Evolutionary conservation across 2,329 filamentous ascomycete species (phyloP), one percentile per base, ranked within the genome.

Genomic region (Hymenoscyphus linearis): DNA sequence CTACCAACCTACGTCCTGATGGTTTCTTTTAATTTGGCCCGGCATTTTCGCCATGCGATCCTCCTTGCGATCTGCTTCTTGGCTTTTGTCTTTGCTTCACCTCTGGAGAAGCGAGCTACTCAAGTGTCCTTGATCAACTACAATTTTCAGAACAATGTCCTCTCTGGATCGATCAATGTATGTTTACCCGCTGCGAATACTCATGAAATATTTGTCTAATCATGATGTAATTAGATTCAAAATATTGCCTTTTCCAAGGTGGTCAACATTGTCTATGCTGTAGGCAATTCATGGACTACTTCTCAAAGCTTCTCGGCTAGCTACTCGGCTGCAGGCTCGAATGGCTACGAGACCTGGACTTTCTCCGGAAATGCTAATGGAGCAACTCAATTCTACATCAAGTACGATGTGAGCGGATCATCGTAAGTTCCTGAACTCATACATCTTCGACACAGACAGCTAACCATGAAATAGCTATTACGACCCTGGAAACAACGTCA

Each of bases 371-470:
- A 57, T 44, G 69, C 67, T 31, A 55, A 63, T n/a, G 69, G 69
- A 26, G 69, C 68, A 14, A 70, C 69, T 6, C 66, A 71, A 52
- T 66, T 71, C 31, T 69, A 71, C 57, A 69, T 71, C 60, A 65
- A 63, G 54, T 71, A 71, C 52, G 67, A 69, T 62, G 67, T 71
- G n/a, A 67, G 60, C 25, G 68, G 69, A n/a, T 64, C 25, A 14
- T 67, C 64, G 58, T 60, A 47, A 10, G 58, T 55, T 26, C 35
- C 22, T 16, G 10, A 31, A 31, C 31, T 31, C 25, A 18, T 13
- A 27, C 3, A 35, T 31, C 25, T 47, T 52, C 4, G 18, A 47
- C 7, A 18, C 22, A 14, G n/a, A 40, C 18, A 36, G 10, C 27
- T 55, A 14, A 50, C 37, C n/a, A 16, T 35, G 2, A 1, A 14